phyloP scores from a whole-genome alignment of 306 rosid genomes.

The Dalbergia oliveri region DNA sequence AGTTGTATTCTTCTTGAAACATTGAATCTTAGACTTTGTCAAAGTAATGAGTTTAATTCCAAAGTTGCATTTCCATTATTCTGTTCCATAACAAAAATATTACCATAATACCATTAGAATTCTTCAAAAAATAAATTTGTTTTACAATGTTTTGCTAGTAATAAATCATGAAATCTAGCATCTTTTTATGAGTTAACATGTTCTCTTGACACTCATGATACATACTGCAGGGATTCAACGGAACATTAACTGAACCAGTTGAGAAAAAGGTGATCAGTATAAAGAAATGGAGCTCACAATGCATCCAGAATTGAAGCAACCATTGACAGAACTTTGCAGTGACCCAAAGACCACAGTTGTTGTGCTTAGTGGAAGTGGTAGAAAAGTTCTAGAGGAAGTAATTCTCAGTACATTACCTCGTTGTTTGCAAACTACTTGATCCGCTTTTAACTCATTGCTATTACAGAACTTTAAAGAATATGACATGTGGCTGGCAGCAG shows the following conservation, averaged over 20 bases:
- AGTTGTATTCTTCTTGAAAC: slow-evolving; percentile 4
- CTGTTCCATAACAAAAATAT: neutral
- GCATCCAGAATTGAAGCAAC: slow-evolving; percentile 80
- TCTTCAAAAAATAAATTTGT: neutral
- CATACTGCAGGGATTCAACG: slow-evolving; percentile 82
- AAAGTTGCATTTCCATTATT: slow-evolving; percentile 19
- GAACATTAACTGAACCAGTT: slow-evolving; percentile 88
- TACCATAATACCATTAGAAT: neutral
- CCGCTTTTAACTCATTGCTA: slow-evolving; percentile 42
- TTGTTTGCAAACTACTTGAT: slow-evolving; percentile 31
- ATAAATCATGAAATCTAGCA: slow-evolving; percentile 25
- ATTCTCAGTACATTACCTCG: slow-evolving; percentile 39
- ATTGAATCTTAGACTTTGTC: slow-evolving; percentile 7
- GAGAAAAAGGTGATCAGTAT: slow-evolving; percentile 91
- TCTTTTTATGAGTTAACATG: slow-evolving; percentile 1
- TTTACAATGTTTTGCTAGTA: slow-evolving; percentile 28
- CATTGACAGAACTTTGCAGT: slow-evolving; percentile 68
- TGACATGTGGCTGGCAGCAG: slow-evolving; percentile 97
- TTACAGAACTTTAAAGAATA: slow-evolving; percentile 83
- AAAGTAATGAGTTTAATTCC: slow-evolving; percentile 29
- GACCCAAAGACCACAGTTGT: slow-evolving; percentile 87
- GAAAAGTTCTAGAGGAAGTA: slow-evolving; percentile 78
- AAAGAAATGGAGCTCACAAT: slow-evolving; percentile 88
- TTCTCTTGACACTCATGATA: slow-evolving; percentile 46
- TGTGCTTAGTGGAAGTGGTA: slow-evolving; percentile 90